Conservation (phyloP, 2,329 filamentous ascomycete species). For the Trichoderma sp. region DNA sequence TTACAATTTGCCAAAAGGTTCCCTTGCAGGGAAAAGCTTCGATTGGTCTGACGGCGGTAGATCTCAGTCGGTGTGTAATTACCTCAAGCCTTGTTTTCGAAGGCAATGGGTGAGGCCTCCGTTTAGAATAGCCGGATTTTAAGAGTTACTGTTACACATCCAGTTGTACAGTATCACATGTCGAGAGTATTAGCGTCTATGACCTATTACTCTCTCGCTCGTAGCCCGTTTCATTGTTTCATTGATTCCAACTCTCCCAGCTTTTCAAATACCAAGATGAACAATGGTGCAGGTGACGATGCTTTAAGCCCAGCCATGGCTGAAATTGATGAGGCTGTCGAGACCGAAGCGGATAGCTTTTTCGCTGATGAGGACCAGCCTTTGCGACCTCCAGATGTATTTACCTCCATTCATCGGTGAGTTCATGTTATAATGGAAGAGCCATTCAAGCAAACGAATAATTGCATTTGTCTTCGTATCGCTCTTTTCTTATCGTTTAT, state of each 20-base stretch:
- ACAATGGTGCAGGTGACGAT: not conserved
- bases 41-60: not conserved
- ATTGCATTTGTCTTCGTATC: not conserved
- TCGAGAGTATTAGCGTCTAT: not conserved
- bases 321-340: not conserved
- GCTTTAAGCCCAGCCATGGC: not conserved
- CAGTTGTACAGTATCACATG: not conserved
- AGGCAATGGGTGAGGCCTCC: conserved; percentile 4
- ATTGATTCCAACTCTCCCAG: not conserved
- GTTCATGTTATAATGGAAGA: not conserved
- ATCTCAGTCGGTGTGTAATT: conserved; percentile 15
- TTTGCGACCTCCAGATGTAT: conserved; percentile 1
- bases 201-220: too few species aligned
- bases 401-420: conserved; percentile 20
- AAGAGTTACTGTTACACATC: not conserved
- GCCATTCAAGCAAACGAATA: not conserved
- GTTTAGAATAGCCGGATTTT: not conserved
- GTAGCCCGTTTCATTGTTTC: too few species aligned
- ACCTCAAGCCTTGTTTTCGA: not conserved
- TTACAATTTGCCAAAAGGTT: not conserved
- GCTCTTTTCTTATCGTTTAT: too few species aligned
- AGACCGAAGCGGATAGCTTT: not conserved
- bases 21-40: not conserved
- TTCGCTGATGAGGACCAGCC: not conserved
- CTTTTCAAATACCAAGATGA: not conserved